Conservation (phyloP, 2,329 filamentous ascomycete genomes). For the Fusarium sp. region DNA sequence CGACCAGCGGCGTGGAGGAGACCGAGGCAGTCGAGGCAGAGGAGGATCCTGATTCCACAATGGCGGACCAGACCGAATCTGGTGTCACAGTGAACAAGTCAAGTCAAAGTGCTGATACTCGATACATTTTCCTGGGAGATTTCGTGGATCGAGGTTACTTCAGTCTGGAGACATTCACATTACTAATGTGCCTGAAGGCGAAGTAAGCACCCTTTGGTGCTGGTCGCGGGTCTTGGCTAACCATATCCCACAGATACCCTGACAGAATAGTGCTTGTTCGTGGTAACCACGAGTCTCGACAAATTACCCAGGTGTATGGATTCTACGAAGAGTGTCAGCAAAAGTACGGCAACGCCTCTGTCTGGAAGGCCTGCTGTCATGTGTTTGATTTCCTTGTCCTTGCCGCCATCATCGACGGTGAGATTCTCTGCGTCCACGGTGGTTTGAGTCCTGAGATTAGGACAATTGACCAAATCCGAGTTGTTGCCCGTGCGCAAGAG, state of each 20-base stretch:
- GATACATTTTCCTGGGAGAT: constrained; percentile 78
- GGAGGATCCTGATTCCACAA: constrained; percentile 46
- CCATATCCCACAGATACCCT: constrained; percentile 74
- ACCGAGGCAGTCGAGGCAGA: constrained; percentile 56
- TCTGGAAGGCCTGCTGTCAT: constrained; percentile 99
- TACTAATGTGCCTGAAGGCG: constrained; percentile 93
- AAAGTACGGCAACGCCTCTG: constrained; percentile 98
- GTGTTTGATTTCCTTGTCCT: constrained; percentile 99
- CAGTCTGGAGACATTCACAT: constrained; percentile 96
- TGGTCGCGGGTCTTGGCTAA: constrained; percentile 33
- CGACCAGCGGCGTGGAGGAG: constrained; percentile 64
- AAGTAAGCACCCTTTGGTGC: constrained; percentile 55
- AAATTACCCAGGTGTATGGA: constrained; percentile 97
- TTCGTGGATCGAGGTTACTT: constrained; percentile 99
- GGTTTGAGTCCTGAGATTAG: constrained; percentile 91
- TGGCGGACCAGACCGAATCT: constrained; percentile 48
- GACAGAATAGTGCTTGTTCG: constrained; percentile 95
- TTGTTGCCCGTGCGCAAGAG: constrained; percentile 96
- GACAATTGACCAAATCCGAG: constrained; percentile 98
- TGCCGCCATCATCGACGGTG: constrained; percentile 96
- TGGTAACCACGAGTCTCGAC: constrained; percentile 96
- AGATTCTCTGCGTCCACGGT: constrained; percentile 98
- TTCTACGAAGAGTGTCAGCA: constrained; percentile 99
- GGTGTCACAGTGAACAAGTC: constrained; percentile 51
- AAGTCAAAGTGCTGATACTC: constrained; percentile 62